Base-by-base conservation (phyloP, 2,329 filamentous ascomycete species). In the Fulvia fulva region DNA sequence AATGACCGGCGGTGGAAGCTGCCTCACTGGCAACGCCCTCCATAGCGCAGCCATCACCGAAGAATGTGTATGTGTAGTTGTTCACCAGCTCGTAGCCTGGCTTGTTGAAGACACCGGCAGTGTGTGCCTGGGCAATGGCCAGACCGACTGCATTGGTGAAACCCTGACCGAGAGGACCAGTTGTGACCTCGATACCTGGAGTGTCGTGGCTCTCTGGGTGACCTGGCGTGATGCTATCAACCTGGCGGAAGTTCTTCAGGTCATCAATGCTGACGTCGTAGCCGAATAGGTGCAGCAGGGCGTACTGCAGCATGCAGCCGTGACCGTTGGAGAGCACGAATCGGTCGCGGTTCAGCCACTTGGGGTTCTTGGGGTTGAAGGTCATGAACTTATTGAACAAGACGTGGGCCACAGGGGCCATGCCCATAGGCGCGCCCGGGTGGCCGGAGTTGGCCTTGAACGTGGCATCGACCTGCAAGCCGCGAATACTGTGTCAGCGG, bases 311-410 rank as follows among this genome's bases (percentile, higher is more conserved):
- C 92, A 99, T 96, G 86, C 94, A 99, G 71, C 88, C 94, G 81
- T 99, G 94, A 70, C 94, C 94, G 83, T 99, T 99, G 63, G 94
- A 99, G 76, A 99, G 91, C 63, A 99, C 91, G 75, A 99, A 99
- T 77, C 94, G 89, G 80, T 99, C 94, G 74, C 94, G 88, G 86
- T 97, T 97, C 71, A 94, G 73, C 92, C 92, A 99, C 66, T 91
- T 83, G 70, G 94, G 90, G 86, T 96, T 97, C 88, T 97, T 95
- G 72, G 94, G 94, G 88, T 97, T 99, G 86, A 97, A 99, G 77
- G 81, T 95, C 91, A 99, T 91, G 84, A 97, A 95, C 79, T 94
- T 95, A 86, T 96, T 96, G 83, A 90, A 99, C 66, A 99, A 86
- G 73, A 97, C 91, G 84, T 97, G 94, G 77, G 94, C 88, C 73